A percentile compares a stretch with the other conserved stretches of the same genome.
Conservation (phyloP, 805 yeast genomes). For the Starmerella potacharoeniae region DNA sequence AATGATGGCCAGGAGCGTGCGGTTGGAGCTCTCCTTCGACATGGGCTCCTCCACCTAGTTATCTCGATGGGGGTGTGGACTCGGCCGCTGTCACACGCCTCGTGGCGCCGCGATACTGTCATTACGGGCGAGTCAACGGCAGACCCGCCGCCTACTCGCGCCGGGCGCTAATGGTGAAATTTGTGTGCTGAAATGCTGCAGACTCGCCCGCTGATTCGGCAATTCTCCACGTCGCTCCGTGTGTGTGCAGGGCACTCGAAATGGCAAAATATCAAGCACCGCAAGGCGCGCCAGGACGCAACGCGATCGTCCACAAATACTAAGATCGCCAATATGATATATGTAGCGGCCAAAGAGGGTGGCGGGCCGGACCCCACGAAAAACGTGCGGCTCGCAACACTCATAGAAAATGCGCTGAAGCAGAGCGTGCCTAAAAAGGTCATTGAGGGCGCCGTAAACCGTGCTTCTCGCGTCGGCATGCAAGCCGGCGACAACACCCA, state of each 20-base stretch:
- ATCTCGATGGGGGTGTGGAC: slow-evolving; percentile 20
- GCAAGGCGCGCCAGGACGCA: slow-evolving; percentile 86
- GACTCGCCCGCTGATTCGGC: not conserved
- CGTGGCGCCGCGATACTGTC: not conserved
- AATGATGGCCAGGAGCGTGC: slow-evolving; percentile 80
- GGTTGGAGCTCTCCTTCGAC: slow-evolving; percentile 42
- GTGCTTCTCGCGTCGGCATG: slow-evolving; percentile 38
- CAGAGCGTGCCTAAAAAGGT: slow-evolving; percentile 71
- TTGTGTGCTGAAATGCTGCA: not conserved
- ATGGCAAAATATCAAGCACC: slow-evolving; percentile 92
- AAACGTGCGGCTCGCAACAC: slow-evolving; percentile 53
- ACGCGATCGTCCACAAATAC: slow-evolving; percentile 57
- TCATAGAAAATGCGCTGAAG: slow-evolving; percentile 67
- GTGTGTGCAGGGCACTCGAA: slow-evolving; percentile 73
- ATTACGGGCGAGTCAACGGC: not conserved
- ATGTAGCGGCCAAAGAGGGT: slow-evolving; percentile 55
- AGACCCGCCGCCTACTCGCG: not conserved
- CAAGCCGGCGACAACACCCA: slow-evolving; percentile 57
- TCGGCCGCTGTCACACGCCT: slow-evolving; percentile 3
- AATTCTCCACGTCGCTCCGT: not conserved
- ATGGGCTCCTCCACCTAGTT: slow-evolving; percentile 22
- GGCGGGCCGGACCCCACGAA: slow-evolving; percentile 56
- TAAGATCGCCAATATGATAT: slow-evolving; percentile 60
- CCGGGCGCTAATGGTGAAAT: not conserved
- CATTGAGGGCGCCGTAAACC: slow-evolving; percentile 74